Conservation (phyloP, 371 early-diverging fungal genomes). For the Rhizopus microsporus region DNA sequence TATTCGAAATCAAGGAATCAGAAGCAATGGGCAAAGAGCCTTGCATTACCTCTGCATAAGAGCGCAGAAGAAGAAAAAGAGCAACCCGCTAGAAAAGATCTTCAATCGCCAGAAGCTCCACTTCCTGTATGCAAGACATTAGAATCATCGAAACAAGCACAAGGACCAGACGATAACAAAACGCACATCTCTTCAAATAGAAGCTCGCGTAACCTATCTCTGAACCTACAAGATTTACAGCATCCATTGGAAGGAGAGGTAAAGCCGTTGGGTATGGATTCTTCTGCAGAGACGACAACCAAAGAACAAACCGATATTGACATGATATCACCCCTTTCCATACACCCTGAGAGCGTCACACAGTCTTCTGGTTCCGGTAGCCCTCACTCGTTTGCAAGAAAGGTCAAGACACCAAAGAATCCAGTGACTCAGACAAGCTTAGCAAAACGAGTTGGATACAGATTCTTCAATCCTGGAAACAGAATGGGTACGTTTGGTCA, state of each 20-base stretch:
- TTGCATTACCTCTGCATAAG: neutral
- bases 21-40: neutral
- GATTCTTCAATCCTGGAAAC: conserved; percentile 24
- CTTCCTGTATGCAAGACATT: neutral
- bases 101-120: neutral
- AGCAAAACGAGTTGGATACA: conserved; percentile 29
- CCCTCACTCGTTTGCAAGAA: conserved; percentile 6
- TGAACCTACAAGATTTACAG: conserved; percentile 25
- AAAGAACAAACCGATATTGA: conserved; percentile 9
- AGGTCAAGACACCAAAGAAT: conserved; percentile 5
- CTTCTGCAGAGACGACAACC: neutral
- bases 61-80: neutral
- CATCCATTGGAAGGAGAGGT: conserved; percentile 15
- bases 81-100: neutral
- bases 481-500: conserved; percentile 36
- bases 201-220: conserved; percentile 7
- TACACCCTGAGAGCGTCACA: conserved; percentile 1
- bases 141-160: conserved; percentile 2
- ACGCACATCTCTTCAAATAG: neutral
- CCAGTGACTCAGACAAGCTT: conserved; percentile 31
- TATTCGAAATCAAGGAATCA: conserved; percentile 17
- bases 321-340: conserved; percentile 17
- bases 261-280: conserved; percentile 3
- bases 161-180: neutral
- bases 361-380: conserved; percentile 14